Base-by-base conservation (phyloP, 371 early-diverging fungal species). In the Neoconidiobolus thromboides region DNA sequence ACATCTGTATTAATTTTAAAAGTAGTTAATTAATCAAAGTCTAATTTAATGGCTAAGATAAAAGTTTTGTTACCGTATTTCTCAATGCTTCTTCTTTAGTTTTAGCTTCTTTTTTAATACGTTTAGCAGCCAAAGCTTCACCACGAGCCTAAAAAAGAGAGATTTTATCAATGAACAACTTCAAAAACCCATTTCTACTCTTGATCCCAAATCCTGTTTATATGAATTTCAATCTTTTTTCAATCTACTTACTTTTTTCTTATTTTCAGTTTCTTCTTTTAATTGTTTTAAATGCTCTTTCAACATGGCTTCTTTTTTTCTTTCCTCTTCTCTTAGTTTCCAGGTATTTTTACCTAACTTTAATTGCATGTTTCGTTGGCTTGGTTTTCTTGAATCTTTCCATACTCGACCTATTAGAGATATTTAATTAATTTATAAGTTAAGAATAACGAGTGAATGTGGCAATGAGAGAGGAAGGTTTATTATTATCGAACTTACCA, bases 251-350 rank as follows among this genome's bases (percentile, higher is more conserved):
- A 73, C 80, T 43, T 78, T 71, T 60, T 75, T 76, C 38, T 73
- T 76, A 2, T 73, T 77, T 62, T 73, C 69, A 51, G 73, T 75
- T 2, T 77, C 79, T 46, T 72, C 76, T 64, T 76, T 76, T 62
- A 81, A 58, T 63, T 74, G 73, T 56, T 67, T 72, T 63, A 79
- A 76, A 0, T 71, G 58, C 1, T 64, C 62, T 60, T 77, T 77
- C 15, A 69, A 65, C 0, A 73, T 62, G 52, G 73, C 56, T 3
- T 66, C 38, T 59, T 70, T 76, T 7, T 62, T 63, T 14, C 74
- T 63, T 49, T 76, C 73, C 55, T 69, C 67, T 48, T 69, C 61
- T 38, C 80, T 73, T 61, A 78, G 68, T 10, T 70, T 75, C 70
- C 76, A 79, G 5, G 69, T 68, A 55, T 68, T 68, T 14, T 12